Evolutionary conservation across 176 grass and related monocot genomes (phyloP).

Genomic region (Tillandsia fasciculata): DNA sequence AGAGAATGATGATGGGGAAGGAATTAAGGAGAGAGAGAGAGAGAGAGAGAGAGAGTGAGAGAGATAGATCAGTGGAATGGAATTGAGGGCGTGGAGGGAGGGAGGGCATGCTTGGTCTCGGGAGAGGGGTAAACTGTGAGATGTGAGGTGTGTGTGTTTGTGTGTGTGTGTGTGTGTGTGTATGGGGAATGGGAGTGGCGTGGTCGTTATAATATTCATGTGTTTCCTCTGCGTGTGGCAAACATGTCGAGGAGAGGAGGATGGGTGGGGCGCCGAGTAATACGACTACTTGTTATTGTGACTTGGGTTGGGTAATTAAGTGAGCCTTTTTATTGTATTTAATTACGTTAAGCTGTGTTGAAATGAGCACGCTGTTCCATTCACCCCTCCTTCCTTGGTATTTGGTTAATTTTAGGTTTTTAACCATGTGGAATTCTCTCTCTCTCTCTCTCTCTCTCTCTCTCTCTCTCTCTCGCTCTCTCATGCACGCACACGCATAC

Average conservation of each 20-base stretch:
- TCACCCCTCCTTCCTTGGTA: too few species aligned
- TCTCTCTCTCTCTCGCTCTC: too few species aligned
- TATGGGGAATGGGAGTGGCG: constrained; percentile 22
- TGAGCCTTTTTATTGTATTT: not conserved
- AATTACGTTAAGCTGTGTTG: not conserved
- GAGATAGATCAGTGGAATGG: constrained; percentile 8
- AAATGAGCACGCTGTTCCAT: not conserved
- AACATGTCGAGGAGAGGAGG: constrained; percentile 1
- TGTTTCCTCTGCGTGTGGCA: constrained; percentile 25
- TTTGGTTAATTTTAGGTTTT: too few species aligned
- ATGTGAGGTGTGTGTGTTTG: too few species aligned
- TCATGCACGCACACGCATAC: too few species aligned
- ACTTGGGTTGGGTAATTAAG: too few species aligned
- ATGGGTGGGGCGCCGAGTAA: not conserved
- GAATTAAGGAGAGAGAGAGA: not conserved
- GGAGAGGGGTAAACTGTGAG: not conserved
- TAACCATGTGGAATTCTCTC: too few species aligned
- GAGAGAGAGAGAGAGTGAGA: too few species aligned
- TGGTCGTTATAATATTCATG: constrained; percentile 10
- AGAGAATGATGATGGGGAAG: not conserved
- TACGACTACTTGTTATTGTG: too few species aligned
- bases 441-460: too few species aligned
- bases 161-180: not conserved
- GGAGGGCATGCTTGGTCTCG: constrained; percentile 32
- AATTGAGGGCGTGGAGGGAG: constrained; percentile 19